Conservation (phyloP, 2,329 filamentous ascomycete genomes). For the Calonectria pauciramosa region DNA sequence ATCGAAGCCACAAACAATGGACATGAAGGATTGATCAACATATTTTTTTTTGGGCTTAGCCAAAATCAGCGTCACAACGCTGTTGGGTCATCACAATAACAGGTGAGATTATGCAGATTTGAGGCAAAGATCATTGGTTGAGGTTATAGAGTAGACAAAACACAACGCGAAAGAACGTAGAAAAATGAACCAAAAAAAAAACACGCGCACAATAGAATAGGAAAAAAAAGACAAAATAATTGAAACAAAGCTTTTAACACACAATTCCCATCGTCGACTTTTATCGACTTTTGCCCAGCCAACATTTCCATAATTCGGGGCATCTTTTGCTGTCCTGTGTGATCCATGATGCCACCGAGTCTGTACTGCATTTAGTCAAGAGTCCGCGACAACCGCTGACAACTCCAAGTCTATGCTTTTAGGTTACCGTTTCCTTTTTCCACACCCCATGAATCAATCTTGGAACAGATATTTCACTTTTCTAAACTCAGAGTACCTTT, state of each 20-base stretch:
- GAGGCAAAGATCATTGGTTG: background rate
- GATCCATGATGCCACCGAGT: background rate
- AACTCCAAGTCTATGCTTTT: background rate
- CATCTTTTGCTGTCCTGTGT: background rate
- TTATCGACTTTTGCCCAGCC: background rate
- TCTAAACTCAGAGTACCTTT: background rate
- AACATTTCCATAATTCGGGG: background rate
- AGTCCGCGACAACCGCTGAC: background rate
- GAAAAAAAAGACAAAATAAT: background rate
- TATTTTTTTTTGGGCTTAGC: background rate
- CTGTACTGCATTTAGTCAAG: background rate
- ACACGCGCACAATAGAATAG: too few species aligned
- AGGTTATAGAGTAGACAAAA: background rate
- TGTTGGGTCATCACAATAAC: background rate
- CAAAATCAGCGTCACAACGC: background rate
- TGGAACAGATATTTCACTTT: background rate
- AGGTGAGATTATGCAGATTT: background rate
- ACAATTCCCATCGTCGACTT: background rate
- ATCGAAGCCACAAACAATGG: background rate
- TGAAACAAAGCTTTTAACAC: background rate
- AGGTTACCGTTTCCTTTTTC: background rate
- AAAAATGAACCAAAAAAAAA: background rate
- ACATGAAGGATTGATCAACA: background rate
- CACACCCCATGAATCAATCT: background rate
- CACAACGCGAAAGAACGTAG: background rate